These are phyloP conservation scores for Linum trigynum DNA, from an alignment of 345 rosid species.

Conservation along the genomic window DNA sequence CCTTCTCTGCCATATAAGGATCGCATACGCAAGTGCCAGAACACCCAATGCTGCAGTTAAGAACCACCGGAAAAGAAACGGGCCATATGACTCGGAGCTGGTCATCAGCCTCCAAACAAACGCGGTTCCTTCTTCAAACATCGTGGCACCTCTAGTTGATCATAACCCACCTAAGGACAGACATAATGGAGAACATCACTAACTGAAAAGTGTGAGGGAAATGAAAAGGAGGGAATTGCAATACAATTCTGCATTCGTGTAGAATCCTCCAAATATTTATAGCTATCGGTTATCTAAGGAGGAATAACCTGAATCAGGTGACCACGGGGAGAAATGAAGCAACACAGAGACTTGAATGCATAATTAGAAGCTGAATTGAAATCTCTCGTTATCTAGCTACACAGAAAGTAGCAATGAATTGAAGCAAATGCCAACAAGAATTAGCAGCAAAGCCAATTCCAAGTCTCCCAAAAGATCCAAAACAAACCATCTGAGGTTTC, in stretches of 20 bases:
- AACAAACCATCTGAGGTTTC: too few relatives aligned
- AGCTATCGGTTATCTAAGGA: too few relatives aligned
- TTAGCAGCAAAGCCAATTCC: too few relatives aligned
- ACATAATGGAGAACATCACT: background rate
- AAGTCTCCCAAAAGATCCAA: too few relatives aligned
- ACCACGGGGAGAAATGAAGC: too few relatives aligned
- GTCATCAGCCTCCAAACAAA: conserved; percentile 25
- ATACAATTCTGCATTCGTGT: background rate
- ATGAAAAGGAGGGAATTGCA: background rate
- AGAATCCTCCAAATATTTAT: too few relatives aligned
- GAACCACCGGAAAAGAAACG: conserved; percentile 38
- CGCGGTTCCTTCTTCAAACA: conserved; percentile 40
- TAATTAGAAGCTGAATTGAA: too few relatives aligned
- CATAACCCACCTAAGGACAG: background rate
- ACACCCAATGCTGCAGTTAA: conserved; percentile 36
- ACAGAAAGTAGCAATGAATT: too few relatives aligned
- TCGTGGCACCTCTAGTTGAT: conserved; percentile 18
- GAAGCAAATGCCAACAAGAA: too few relatives aligned
- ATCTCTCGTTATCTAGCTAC: too few relatives aligned
- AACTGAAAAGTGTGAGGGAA: background rate
- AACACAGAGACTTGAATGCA: too few relatives aligned
- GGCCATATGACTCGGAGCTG: conserved; percentile 27
- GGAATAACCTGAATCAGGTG: too few relatives aligned
- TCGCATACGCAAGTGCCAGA: conserved; percentile 31
- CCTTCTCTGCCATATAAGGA: conserved; percentile 53